Percentiles rank a stretch among this genome's conserved stretches.
Evolutionary conservation across 2,329 filamentous ascomycete genomes (phyloP).

Genomic region (Sporothrix schenckii): DNA sequence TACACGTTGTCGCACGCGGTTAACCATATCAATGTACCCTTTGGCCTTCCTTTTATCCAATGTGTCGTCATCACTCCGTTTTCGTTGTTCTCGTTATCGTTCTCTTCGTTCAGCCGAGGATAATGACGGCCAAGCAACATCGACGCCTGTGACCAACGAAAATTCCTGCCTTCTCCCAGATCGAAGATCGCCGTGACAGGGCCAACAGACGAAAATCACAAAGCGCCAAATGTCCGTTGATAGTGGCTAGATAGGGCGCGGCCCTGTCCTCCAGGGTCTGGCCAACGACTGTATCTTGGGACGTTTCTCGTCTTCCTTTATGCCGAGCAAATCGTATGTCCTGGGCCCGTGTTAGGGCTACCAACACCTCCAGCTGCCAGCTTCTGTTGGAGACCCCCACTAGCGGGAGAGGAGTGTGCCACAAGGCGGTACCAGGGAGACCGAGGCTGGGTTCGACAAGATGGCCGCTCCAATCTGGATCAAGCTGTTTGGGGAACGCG

Average conservation of each 20-base stretch:
- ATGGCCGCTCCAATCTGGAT: not conserved
- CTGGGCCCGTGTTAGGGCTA: not conserved
- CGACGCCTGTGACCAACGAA: no score
- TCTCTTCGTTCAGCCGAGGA: slow-evolving; percentile 40
- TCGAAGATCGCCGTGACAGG: not conserved
- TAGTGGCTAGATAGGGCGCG: not conserved
- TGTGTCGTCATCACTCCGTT: slow-evolving; percentile 14
- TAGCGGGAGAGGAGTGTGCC: slow-evolving; percentile 14
- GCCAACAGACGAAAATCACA: not conserved
- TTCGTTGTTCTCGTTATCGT: slow-evolving; percentile 10
- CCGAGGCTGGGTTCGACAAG: not conserved
- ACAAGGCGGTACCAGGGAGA: not conserved
- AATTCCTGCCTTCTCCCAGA: not conserved
- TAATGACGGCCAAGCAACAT: slow-evolving; percentile 34
- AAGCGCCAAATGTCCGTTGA: not conserved
- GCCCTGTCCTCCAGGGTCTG: not conserved
- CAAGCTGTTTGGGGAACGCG: slow-evolving; percentile 11
- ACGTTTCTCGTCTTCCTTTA: slow-evolving; percentile 34
- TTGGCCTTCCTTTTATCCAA: not conserved
- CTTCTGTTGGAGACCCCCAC: not conserved
- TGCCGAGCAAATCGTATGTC: slow-evolving; percentile 31
- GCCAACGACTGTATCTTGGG: not conserved
- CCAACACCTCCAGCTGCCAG: not conserved
- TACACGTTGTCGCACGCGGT: not conserved
- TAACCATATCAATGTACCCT: not conserved